Base-by-base conservation (phyloP, 2,329 filamentous ascomycete genomes). In the Ophiognomonia clavigignenti-juglandacearum region DNA sequence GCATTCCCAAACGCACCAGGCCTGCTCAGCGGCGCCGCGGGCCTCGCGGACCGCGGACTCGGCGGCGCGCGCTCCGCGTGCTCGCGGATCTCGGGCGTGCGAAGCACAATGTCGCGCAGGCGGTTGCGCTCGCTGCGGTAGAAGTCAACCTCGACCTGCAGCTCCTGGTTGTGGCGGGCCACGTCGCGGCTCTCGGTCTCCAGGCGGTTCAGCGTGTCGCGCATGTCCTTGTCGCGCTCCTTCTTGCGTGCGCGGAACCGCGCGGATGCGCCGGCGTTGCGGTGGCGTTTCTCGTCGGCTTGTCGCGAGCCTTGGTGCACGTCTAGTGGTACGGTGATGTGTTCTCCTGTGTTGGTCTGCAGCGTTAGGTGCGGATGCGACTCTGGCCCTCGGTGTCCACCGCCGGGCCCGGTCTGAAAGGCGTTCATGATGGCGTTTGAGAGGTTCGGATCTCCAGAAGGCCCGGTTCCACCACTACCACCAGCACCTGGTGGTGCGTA, bases 261-360 rank as follows among this genome's bases (percentile, higher is more conserved):
- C 39, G 88, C 88, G 47, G 88, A 95, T 6, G 89, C 89, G 39
- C 86, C 86, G 34, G 89, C 89, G 59, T 95, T 95, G 43, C 88
- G 80, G 63, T 86, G 84, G 47, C 89, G 77, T 67, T 93, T 95
- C 64, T 95, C 88, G 59, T 93, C 87, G 32, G 88, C 86, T 57
- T 88, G 82, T 55, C 83, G 85, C 11, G 89, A 95, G 11, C 85
- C 89, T 57, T 88, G 85, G 56, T 88, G 85, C 36, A 87, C 82
- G 61, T 95, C 88, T 9, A 92, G 82, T 13, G 84, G 83, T 40
- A 91, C 80, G 9, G 73, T 65, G 35, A 80, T 75, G 24, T 66
- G 61, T 36, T 69, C 69, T 34, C 65, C 70, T 8, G 50, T 53
- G 37, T 57, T 54, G 7, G 53, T 47, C 5, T 52, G 50, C 38